Base-by-base conservation (phyloP, 139 green algal species). In the Chlorella sp. region DNA sequence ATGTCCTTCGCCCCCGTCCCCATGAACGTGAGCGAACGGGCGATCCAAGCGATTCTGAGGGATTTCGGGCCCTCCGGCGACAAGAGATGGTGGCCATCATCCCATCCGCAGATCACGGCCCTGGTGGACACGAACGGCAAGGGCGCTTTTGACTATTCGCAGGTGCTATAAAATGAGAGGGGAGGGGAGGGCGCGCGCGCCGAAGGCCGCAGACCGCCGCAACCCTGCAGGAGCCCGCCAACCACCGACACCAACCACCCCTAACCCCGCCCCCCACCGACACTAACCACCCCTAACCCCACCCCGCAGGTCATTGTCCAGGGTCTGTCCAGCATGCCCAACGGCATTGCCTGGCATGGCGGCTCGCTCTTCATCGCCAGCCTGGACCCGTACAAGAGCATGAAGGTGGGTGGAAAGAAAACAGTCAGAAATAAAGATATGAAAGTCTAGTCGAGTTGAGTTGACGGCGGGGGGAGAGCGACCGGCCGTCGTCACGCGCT, bases 281-380 rank as follows among this genome's bases (percentile, higher is more conserved):
- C 21, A 38, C 2, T 2, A 14, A 40, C 27, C 55, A 36, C 38
- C 25, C 4, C 9, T 62, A 27, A 36, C n/a, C 14, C 9, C 27
- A 40, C 3, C 55, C 55, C 45, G 60, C 60, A 67, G 60, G 60
- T 46, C 60, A 67, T 67, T 36, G 35, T 67, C 3, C 15, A 33
- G 15, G 35, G 5, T 5, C 19, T 67, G 31, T 73, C 31, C 15
- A 23, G 31, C 33, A 59, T 33, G 65, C 77, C 77, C 36, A 83
- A 83, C 55, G 78, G 78, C 64, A 80, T 83, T 19, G 64, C 78
- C 40, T 83, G 72, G 72, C 36, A 59, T 25, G 31, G 63, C 11
- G 78, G 78, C 25, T 83, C 71, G 19, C 78, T 83, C 5, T 83
- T 53, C 50, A 27, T 83, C 4, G 71, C 72, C 23, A 41, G n/a